Evolutionary conservation across 768 basidiomycete genomes (phyloP), one percentile per base, ranked within the genome.

Genomic region (Kwoniella shandongensis): DNA sequence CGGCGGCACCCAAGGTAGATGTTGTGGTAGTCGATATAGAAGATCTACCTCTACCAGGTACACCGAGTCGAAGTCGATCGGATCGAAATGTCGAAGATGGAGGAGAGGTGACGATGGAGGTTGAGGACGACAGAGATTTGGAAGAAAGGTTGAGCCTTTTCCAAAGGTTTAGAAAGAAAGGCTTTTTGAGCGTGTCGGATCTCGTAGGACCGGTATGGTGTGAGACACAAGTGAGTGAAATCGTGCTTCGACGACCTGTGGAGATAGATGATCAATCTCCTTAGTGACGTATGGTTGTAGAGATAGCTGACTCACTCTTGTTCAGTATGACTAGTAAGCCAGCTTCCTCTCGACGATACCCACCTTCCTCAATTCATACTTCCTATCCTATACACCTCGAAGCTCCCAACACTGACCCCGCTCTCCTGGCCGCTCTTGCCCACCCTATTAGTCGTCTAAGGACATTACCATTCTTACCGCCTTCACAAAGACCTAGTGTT

Each of bases 101-200:
- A 10, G 46, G 17, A 17, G 46, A 48, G 5, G 25, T 3, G n/a
- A 8, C 13, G 27, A 29, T n/a, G 15, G 46, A 29, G 25, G 23
- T 48, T 3, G 27, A 27, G 18, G 13, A 29, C 8, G 32, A 6
- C 32, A 13, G 13, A 7, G 27, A 26, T 18, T 29, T 13, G 17
- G 41, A 18, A 41, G 56, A 35, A 15, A 32, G 26, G 26, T 23
- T 46, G 20, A 58, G 56, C 26, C 69, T 62, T 10, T 73, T 68
- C 41, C 45, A 55, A 81, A 81, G 83, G 85, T 77, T 76, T 38
- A 60, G 77, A 36, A 71, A 67, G 39, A 65, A 66, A 44, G 74
- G 70, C 7, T 73, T 64, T 42, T 70, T 79, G 50, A 78, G 75
- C 36, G 76, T 78, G 4, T 72, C 77, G 1, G 78, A 79, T 59